phyloP scores from a whole-genome alignment of 164 flowering plant species.

The Kalanchoe fedtschenkoi region DNA sequence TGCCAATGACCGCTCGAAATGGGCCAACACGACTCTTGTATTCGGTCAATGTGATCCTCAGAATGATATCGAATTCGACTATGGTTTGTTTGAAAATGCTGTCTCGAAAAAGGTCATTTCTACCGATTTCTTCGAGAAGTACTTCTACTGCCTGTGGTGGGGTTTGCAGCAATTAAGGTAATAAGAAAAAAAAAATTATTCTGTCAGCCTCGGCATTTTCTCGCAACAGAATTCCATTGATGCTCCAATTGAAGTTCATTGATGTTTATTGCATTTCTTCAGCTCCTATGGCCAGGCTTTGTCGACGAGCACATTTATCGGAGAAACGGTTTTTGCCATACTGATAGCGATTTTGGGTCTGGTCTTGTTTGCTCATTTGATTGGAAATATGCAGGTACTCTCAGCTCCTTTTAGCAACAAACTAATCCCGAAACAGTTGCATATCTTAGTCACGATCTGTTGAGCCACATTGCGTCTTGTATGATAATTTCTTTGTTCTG shows the following conservation, averaged over 20 bases:
- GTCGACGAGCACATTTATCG: conserved; percentile 45
- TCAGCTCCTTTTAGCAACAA: neutral
- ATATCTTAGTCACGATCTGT: neutral
- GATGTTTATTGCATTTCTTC: conserved; percentile 10
- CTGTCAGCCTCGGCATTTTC: too few species aligned
- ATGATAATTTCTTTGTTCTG: neutral
- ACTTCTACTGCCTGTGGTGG: conserved; percentile 95
- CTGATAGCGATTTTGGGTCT: conserved; percentile 53
- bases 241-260: neutral
- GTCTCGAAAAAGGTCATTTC: conserved; percentile 51
- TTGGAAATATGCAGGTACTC: conserved; percentile 70
- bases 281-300: conserved; percentile 60
- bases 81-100: conserved; percentile 66
- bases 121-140: conserved; percentile 51
- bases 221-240: too few species aligned
- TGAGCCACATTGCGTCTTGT: neutral
- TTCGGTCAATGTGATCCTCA: conserved; percentile 55
- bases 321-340: conserved; percentile 51
- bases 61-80: conserved; percentile 27
- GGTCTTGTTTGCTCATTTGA: conserved; percentile 60
- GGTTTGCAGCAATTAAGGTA: conserved; percentile 93
- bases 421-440: neutral
- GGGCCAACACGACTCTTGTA: conserved; percentile 49
- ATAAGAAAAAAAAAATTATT: conserved; percentile 4
- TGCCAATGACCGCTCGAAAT: conserved; percentile 19